These are phyloP conservation scores for Verticillium nonalfalfae DNA, from an alignment of 2,329 filamentous ascomycete species.

Conservation along the genomic window DNA sequence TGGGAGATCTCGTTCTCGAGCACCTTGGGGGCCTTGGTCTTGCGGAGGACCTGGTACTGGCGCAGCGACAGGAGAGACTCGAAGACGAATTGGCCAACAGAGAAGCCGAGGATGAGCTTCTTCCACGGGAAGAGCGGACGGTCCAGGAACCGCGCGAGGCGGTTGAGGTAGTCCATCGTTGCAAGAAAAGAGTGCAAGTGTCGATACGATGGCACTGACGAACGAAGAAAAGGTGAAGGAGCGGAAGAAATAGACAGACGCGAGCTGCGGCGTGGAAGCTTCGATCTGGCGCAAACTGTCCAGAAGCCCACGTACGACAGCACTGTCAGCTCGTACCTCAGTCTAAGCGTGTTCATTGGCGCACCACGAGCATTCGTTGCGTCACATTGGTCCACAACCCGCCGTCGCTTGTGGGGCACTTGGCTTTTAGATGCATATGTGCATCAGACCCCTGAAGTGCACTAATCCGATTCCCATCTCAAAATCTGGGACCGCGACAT, in stretches of 20 bases:
- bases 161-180: slow-evolving; percentile 30
- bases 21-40: slow-evolving; percentile 75
- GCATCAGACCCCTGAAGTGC: not conserved
- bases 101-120: slow-evolving; percentile 90
- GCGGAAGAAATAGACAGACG: slow-evolving; percentile 4
- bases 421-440: not conserved
- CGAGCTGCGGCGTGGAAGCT: slow-evolving; percentile 5
- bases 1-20: slow-evolving; percentile 82
- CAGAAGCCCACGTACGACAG: not conserved
- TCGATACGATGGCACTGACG: not conserved
- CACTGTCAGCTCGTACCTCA: not conserved
- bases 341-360: not conserved
- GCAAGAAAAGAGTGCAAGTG: not conserved
- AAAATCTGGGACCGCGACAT: not conserved
- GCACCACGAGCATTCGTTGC: not conserved
- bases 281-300: not conserved
- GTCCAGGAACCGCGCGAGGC: slow-evolving; percentile 81
- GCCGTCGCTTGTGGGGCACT: not conserved
- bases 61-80: slow-evolving; percentile 85
- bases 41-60: slow-evolving; percentile 82
- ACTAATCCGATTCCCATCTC: not conserved
- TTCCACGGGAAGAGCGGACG: slow-evolving; percentile 96
- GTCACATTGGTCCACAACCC: slow-evolving; percentile 1
- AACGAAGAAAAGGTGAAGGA: not conserved
- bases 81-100: slow-evolving; percentile 81